Base-by-base conservation (phyloP, 805 yeast genomes). In the Wickerhamomyces alni region DNA sequence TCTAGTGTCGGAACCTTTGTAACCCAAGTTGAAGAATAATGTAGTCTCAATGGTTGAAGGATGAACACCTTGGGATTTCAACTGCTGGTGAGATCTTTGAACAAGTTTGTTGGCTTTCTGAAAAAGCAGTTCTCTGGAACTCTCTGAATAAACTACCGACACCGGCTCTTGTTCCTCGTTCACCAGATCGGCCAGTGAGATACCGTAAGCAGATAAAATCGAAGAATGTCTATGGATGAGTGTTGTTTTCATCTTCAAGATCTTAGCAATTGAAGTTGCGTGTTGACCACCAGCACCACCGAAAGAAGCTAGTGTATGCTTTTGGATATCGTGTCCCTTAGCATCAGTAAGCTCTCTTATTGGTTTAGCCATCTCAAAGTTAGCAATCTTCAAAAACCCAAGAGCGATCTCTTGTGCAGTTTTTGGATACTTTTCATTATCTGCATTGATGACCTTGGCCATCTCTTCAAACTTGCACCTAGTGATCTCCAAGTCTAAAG, bases 261-360 rank as follows among this genome's bases (percentile, higher is more conserved):
- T 61, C 45, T 58, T 57, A 8, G 74, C 72, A 37, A 70, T 58
- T 3, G 69, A 59, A n/a, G 60, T 58, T 25, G 71, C 66, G 48
- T 67, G 67, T 50, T 70, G 75, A 24, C 73, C 72, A 43, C 75
- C 75, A 35, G 74, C 72, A 40, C 75, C 75, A 40, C 75, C 75
- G 49, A 70, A 70, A 3, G 72, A 63, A 5, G 71, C 72, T 40
- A 70, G 53, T 21, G 61, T 62, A 47, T 70, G 74, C 32, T 65
- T 64, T 36, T 66, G 46, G 15, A 65, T 65, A 42, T 61, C 66
- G 41, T 58, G 66, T 26, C 75, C 75, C 47, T 64, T 65, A 15
- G 70, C 62, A 45, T 70, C 75, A 1, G 75, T 70, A 38, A 70
- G 50, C 33, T 61, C 68, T 43, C 74, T 61, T 37, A 70, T 69